Evolutionary conservation across 106 monocot genomes (phyloP).

Genomic region (Apostasia ramifera): DNA sequence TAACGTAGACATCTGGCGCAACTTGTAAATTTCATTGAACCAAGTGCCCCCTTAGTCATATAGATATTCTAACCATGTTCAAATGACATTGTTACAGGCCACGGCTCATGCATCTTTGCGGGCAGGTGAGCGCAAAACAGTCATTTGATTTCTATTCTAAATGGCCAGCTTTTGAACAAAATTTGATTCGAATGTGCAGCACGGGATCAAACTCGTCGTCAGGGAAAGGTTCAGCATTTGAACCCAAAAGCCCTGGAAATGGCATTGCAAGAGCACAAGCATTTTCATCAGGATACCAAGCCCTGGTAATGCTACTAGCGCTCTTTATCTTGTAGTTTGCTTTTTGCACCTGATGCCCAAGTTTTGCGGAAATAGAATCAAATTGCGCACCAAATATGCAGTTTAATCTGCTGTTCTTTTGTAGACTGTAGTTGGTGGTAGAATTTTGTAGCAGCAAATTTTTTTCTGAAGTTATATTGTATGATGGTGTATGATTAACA

Average conservation of each 20-base stretch:
- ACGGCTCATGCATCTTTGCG: constrained; percentile 72
- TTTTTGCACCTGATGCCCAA: no score
- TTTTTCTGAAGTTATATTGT: no score
- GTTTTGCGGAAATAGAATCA: no score
- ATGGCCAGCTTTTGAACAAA: not conserved
- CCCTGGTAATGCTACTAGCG: not conserved
- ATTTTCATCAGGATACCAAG: not conserved
- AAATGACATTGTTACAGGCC: constrained; percentile 31
- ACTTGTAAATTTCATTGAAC: not conserved
- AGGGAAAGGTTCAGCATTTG: not conserved
- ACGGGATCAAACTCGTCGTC: not conserved
- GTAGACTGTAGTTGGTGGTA: no score
- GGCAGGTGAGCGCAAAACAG: constrained; percentile 48
- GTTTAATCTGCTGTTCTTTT: no score
- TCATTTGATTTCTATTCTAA: not conserved
- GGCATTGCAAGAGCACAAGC: not conserved
- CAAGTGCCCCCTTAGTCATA: not conserved
- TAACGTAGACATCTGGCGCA: no score
- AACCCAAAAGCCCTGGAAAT: not conserved
- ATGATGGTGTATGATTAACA: no score
- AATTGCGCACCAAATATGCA: no score
- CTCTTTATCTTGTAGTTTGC: not conserved
- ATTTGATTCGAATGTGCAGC: not conserved
- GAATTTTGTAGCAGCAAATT: no score
- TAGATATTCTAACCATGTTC: not conserved